Conservation (phyloP, 371 early-diverging fungal species). For the Gilbertella persicaria region DNA sequence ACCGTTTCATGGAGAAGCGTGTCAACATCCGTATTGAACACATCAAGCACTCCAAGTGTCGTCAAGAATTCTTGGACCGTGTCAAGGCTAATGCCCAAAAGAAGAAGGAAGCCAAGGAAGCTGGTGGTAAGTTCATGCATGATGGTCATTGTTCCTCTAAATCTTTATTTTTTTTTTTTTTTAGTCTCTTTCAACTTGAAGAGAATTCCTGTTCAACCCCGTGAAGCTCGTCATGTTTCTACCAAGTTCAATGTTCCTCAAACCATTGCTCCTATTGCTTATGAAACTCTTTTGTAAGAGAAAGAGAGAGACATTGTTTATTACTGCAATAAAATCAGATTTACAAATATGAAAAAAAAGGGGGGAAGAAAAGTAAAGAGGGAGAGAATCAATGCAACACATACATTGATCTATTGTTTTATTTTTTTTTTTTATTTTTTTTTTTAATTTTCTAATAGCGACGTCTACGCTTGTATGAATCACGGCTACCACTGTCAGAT, state of each 20-base stretch:
- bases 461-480: neutral
- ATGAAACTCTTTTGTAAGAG: conserved; percentile 91
- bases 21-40: conserved; percentile 99
- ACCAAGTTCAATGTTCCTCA: conserved; percentile 89
- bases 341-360: no score
- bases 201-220: conserved; percentile 94
- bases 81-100: conserved; percentile 92
- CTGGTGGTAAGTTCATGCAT: conserved; percentile 39
- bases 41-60: conserved; percentile 99
- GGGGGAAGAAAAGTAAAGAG: neutral
- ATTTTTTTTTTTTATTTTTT: no score
- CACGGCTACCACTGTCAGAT: no score
- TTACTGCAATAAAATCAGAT: neutral
- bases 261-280: conserved; percentile 94
- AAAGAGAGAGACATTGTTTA: conserved; percentile 16
- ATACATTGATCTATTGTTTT: no score
- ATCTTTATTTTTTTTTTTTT: neutral
- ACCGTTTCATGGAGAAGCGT: conserved; percentile 98
- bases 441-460: no score
- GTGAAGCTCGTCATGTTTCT: conserved; percentile 89
- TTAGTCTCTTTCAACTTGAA: conserved; percentile 79
- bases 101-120: conserved; percentile 80
- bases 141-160: neutral
- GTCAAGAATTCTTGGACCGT: conserved; percentile 97
- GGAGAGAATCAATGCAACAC: neutral